A percentile compares a stretch with the other conserved stretches of the same genome.
phyloP scores from a whole-genome alignment of 2,329 filamentous ascomycete genomes.

The Dothideomycetidae sp. region DNA sequence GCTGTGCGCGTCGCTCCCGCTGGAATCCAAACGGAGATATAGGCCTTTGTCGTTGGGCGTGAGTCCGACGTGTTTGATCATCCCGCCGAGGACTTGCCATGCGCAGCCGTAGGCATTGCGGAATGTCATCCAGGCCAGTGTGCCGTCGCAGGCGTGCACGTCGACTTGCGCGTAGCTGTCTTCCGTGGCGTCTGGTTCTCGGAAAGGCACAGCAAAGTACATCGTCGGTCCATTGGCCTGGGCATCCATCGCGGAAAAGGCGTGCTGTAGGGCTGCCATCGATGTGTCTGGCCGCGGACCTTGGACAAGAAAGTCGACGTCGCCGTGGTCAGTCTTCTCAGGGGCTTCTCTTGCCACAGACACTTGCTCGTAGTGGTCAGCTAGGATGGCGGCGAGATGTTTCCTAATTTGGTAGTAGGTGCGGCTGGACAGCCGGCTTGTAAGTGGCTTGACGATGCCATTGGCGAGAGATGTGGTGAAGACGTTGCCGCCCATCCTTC shows the following conservation, averaged over 20 bases:
- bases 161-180: slow-evolving; percentile 50
- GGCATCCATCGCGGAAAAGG: slow-evolving; percentile 32
- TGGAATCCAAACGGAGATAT: slow-evolving; percentile 51
- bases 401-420: slow-evolving; percentile 43
- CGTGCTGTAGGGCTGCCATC: slow-evolving; percentile 22
- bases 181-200: background rate
- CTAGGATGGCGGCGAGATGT: slow-evolving; percentile 29
- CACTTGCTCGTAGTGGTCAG: slow-evolving; percentile 37
- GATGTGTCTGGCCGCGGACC: slow-evolving; percentile 13
- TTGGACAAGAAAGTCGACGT: slow-evolving; percentile 55
- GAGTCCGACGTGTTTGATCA: slow-evolving; percentile 40
- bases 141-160: slow-evolving; percentile 38
- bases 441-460: slow-evolving; percentile 35
- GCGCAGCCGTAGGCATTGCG: slow-evolving; percentile 58
- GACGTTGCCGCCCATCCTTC: slow-evolving; percentile 51
- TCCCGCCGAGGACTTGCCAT: slow-evolving; percentile 50
- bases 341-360: slow-evolving; percentile 53
- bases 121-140: slow-evolving; percentile 50
- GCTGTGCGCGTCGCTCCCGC: slow-evolving; percentile 44
- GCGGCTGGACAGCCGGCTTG: slow-evolving; percentile 49
- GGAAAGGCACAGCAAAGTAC: slow-evolving; percentile 42
- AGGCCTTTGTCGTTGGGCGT: slow-evolving; percentile 50
- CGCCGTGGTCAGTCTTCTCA: slow-evolving; percentile 52
- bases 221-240: slow-evolving; percentile 14
- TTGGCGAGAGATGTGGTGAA: slow-evolving; percentile 34